Percentiles rank a stretch among this genome's conserved stretches.
phyloP scores from a whole-genome alignment of 2,329 filamentous ascomycete genomes.

The Karstenula rhodostoma region DNA sequence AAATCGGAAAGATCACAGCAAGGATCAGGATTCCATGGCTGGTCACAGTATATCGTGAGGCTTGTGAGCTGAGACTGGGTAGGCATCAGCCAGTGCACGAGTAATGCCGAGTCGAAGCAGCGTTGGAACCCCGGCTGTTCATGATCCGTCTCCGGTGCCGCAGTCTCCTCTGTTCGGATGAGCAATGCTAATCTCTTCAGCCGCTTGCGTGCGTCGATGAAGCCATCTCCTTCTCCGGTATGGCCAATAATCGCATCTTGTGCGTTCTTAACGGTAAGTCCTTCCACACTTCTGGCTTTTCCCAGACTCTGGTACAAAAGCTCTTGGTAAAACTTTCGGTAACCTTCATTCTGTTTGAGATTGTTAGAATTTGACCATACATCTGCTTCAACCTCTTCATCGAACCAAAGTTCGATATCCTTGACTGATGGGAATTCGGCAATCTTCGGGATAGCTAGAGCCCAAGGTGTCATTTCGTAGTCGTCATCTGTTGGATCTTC shows the following conservation, averaged over 20 bases:
- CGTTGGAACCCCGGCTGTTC: constrained; percentile 11
- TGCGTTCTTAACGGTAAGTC: not conserved
- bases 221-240: not conserved
- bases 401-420: not conserved
- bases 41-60: constrained; percentile 48
- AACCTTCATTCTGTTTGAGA: not conserved
- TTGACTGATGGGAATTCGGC: not conserved
- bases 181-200: not conserved
- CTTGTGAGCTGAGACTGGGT: constrained; percentile 27
- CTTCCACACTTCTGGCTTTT: not conserved
- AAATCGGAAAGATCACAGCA: constrained; percentile 46
- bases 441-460: not conserved
- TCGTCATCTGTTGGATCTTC: not conserved
- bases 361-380: not conserved
- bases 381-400: not conserved
- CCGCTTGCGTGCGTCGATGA: not conserved
- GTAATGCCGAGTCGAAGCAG: constrained; percentile 8
- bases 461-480: not conserved
- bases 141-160: not conserved
- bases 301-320: not conserved
- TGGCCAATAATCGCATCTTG: not conserved
- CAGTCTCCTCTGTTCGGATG: not conserved
- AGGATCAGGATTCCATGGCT: constrained; percentile 49
- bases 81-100: constrained; percentile 16
- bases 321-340: not conserved